Conservation (phyloP, 2,329 filamentous ascomycete species). For the Talaromyces sp. region DNA sequence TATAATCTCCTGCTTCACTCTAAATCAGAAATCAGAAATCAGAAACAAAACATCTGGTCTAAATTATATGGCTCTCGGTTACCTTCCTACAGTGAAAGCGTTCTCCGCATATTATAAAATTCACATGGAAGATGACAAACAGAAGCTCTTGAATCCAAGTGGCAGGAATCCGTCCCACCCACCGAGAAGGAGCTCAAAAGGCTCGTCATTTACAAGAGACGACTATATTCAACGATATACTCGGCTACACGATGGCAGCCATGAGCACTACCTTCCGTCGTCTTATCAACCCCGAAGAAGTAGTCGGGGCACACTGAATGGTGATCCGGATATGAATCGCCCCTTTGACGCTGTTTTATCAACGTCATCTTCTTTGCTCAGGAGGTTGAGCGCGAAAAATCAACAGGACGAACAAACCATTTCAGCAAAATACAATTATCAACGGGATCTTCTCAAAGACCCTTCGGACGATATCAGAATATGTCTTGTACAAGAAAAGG, state of each 20-base stretch:
- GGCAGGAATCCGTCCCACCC: background rate
- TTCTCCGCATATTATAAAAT: background rate
- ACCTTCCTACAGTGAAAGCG: background rate
- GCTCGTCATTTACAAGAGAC: background rate
- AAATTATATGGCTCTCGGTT: background rate
- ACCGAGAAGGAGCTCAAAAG: background rate
- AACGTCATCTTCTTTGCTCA: background rate
- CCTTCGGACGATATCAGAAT: background rate
- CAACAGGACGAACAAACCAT: background rate
- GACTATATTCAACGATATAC: background rate
- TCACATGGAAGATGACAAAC: conserved; percentile 1
- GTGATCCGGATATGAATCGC: conserved; percentile 6
- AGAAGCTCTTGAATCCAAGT: background rate
- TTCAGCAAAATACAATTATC: background rate
- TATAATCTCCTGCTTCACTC: background rate
- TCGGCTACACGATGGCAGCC: background rate
- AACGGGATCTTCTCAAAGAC: conserved; percentile 1
- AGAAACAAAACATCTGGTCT: background rate
- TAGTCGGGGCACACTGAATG: background rate
- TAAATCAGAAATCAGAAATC: background rate
- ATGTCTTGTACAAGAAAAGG: conserved; percentile 9
- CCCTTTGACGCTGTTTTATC: conserved; percentile 1
- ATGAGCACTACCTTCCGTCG: background rate
- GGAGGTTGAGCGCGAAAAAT: background rate
- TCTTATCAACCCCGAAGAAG: background rate